These are phyloP conservation scores for Penicillium glabrum DNA, from an alignment of 2,329 filamentous ascomycete genomes.

Conservation along the genomic window DNA sequence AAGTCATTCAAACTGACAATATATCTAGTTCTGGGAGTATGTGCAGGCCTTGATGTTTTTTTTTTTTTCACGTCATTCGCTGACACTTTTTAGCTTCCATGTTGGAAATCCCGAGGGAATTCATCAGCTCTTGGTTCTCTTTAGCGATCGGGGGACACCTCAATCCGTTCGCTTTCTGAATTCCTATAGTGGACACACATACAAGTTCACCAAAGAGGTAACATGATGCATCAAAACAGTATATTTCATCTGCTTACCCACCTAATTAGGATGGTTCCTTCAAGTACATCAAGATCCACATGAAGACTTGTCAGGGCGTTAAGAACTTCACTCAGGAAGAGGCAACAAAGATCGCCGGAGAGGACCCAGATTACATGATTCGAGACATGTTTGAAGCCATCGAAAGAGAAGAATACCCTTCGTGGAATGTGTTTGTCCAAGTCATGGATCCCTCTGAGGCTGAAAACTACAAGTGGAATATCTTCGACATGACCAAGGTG, in stretches of 20 bases:
- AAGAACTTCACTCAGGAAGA: slow-evolving; percentile 63
- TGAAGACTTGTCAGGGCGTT: slow-evolving; percentile 31
- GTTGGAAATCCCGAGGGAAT: slow-evolving; percentile 60
- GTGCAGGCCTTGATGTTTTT: not conserved
- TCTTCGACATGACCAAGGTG: slow-evolving; percentile 78
- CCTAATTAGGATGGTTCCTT: slow-evolving; percentile 55
- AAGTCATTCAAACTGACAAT: not conserved
- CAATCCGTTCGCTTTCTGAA: slow-evolving; percentile 62
- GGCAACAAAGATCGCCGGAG: slow-evolving; percentile 67
- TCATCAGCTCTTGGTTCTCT: slow-evolving; percentile 62
- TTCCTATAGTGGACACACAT: slow-evolving; percentile 64
- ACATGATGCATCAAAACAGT: not conserved
- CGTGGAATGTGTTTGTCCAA: slow-evolving; percentile 78
- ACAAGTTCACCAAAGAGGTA: slow-evolving; percentile 59
- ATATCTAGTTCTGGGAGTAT: slow-evolving; percentile 31
- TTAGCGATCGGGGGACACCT: slow-evolving; percentile 64
- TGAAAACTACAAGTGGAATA: slow-evolving; percentile 77
- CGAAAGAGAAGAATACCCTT: slow-evolving; percentile 65
- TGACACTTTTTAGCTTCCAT: slow-evolving; percentile 38
- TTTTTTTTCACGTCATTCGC: not conserved
- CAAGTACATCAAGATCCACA: slow-evolving; percentile 62
- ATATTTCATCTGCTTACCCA: too few species aligned
- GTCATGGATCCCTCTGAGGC: slow-evolving; percentile 67
- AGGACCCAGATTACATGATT: slow-evolving; percentile 76
- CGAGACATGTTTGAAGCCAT: slow-evolving; percentile 74